Evolutionary conservation across 495 filamentous ascomycete genomes (phyloP).

Genomic region (Penicillium lagena): DNA sequence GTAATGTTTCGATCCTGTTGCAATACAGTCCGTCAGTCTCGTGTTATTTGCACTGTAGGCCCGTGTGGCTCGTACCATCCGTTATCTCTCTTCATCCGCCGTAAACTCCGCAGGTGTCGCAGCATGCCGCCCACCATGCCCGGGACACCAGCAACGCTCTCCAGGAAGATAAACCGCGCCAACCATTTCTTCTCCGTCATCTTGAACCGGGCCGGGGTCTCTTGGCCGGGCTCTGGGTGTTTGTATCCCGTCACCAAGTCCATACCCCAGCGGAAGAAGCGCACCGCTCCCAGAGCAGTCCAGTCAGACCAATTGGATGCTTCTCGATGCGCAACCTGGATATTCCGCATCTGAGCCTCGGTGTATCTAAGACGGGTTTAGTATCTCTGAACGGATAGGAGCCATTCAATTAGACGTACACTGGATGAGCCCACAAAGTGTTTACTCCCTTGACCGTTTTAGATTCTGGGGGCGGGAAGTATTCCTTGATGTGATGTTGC

Average conservation of each 20-base stretch:
- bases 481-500: slow-evolving; percentile 30
- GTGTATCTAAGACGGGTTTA: slow-evolving; percentile 45
- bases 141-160: slow-evolving; percentile 89
- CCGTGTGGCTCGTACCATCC: slow-evolving; percentile 57
- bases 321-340: slow-evolving; percentile 62
- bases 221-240: slow-evolving; percentile 49
- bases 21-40: not conserved
- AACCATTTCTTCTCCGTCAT: slow-evolving; percentile 79
- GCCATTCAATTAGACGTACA: slow-evolving; percentile 22
- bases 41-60: not conserved
- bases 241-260: slow-evolving; percentile 68
- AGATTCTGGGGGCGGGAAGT: slow-evolving; percentile 29
- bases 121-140: slow-evolving; percentile 97
- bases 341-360: slow-evolving; percentile 54
- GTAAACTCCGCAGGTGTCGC: slow-evolving; percentile 74
- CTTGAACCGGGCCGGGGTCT: slow-evolving; percentile 35
- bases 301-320: slow-evolving; percentile 61
- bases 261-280: slow-evolving; percentile 58
- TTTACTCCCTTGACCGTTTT: slow-evolving; percentile 30
- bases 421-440: slow-evolving; percentile 35
- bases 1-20: slow-evolving; percentile 76
- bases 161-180: slow-evolving; percentile 82
- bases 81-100: slow-evolving; percentile 84
- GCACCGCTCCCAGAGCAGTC: slow-evolving; percentile 55
- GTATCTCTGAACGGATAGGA: not conserved